These are phyloP conservation scores for Platanus orientalis DNA, from an alignment of 164 flowering plant species.

Conservation along the genomic window DNA sequence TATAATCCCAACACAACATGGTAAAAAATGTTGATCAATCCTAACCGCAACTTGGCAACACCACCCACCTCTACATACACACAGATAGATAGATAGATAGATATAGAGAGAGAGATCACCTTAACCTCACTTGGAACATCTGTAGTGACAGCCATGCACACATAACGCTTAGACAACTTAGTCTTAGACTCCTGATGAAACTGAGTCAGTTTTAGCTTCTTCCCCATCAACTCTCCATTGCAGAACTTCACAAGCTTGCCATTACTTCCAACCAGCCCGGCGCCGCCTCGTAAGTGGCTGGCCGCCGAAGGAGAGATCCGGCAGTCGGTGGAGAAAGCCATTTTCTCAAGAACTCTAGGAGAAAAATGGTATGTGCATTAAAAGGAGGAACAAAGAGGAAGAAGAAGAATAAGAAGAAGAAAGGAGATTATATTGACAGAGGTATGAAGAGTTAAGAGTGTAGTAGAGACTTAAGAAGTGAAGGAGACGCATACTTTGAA, in stretches of 20 bases:
- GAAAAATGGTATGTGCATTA: conserved; percentile 11
- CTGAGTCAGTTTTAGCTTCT: conserved; percentile 31
- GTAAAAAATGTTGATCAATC: background rate
- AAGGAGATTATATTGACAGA: background rate
- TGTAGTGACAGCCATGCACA: conserved; percentile 52
- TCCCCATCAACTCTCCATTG: conserved; percentile 77
- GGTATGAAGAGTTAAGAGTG: background rate
- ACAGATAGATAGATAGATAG: background rate
- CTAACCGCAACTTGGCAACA: background rate
- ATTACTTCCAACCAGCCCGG: conserved; percentile 28
- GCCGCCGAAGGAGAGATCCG: conserved; percentile 47
- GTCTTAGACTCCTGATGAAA: conserved; percentile 1
- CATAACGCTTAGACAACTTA: conserved; percentile 14
- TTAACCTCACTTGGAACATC: conserved; percentile 39
- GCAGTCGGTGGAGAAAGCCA: conserved; percentile 50
- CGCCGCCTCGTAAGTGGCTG: conserved; percentile 27
- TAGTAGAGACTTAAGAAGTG: background rate
- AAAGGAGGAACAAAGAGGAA: background rate
- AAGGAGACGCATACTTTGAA: conserved; percentile 21
- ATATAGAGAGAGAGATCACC: conserved; percentile 33
- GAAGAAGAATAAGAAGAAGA: background rate
- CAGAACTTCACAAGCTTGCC: conserved; percentile 36
- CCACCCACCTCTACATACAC: background rate
- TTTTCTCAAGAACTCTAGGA: conserved; percentile 16
- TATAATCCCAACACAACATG: no score